Evolutionary conservation across 2,329 filamentous ascomycete genomes (phyloP), one percentile per base, ranked within the genome.

Genomic region (Clonostachys rosea): DNA sequence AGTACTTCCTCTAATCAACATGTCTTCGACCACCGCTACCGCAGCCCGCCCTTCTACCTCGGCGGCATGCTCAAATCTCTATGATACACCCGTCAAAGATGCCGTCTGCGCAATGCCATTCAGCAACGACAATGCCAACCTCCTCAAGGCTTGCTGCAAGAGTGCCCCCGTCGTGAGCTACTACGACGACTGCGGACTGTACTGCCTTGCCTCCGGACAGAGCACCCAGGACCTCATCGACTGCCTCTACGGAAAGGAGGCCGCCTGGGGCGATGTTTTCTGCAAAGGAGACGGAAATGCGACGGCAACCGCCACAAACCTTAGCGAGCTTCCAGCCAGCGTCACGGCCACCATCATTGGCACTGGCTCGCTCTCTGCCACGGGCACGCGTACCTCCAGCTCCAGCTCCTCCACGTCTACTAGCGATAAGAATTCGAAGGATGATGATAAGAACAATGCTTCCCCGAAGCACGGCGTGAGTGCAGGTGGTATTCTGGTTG

Each of bases 141-240:
- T 71, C 49, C 68, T 75, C 64, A 49, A 62, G 39, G 53, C 59
- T 17, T 78, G 75, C 68, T 78, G 75, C 55, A 61, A 64, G 11
- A 52, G 62, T 9, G 69, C 73, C 44, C 58, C 66, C 18, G 63
- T 76, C 30, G 58, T 70, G 42, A 60, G 61, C 52, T 78, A 76
- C 68, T 63, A 70, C 55, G 54, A 68, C 56, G 60, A 67, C 55
- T 78, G 75, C 62, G 72, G 70, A 14, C 54, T 76, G 49, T 78
- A 77, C 71, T 78, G 75, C 54, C 67, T 62, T 6, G 61, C 62
- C 44, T 42, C 60, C 20, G 62, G 54, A 51, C 54, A 65, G 60
- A 60, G 54, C 43, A 51, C 57, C 47, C 55, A 42, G 45, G 55
- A 63, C 24, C 58, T 65, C 35, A 44, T 51, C 12, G 40, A 54